These are phyloP conservation scores for Globisporangium spiculum DNA, from an alignment of 352 stramenopile genomes.

Conservation along the genomic window DNA sequence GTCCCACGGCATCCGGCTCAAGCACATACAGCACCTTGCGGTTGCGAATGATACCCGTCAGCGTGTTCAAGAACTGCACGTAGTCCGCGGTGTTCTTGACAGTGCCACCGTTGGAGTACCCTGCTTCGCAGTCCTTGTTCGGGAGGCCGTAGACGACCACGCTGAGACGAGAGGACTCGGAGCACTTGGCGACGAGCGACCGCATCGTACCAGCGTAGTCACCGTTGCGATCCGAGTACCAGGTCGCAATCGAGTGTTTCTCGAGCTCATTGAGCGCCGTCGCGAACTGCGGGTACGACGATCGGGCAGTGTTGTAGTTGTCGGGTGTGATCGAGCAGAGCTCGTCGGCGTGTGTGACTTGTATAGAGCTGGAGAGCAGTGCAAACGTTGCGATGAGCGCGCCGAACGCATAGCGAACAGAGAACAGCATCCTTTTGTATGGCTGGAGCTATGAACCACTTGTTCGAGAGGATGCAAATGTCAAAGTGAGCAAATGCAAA, in stretches of 20 bases:
- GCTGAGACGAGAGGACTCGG: constrained; percentile 36
- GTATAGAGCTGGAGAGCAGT: background rate
- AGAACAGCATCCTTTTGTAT: background rate
- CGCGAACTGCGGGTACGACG: background rate
- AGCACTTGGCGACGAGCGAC: constrained; percentile 33
- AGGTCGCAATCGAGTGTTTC: constrained; percentile 44
- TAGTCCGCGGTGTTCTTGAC: constrained; percentile 46
- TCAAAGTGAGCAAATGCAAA: background rate
- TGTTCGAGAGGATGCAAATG: background rate
- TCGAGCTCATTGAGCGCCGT: constrained; percentile 29
- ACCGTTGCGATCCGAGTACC: constrained; percentile 54
- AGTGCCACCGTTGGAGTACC: constrained; percentile 34
- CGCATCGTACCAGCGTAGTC: constrained; percentile 17
- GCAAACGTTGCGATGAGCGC: background rate
- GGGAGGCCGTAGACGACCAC: constrained; percentile 73
- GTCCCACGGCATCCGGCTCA: constrained; percentile 49
- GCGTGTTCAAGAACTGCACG: constrained; percentile 36
- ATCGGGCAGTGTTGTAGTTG: background rate
- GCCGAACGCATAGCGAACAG: background rate
- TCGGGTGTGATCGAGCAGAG: background rate
- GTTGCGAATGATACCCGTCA: constrained; percentile 19
- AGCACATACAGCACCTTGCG: constrained; percentile 71
- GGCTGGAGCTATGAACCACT: background rate
- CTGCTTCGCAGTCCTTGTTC: constrained; percentile 67
- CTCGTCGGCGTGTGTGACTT: background rate